Percentiles rank a stretch among this genome's conserved stretches.
These are phyloP conservation scores for Phlyctochytrium planicorne DNA, from an alignment of 192 early-diverging fungal genomes.

Conservation along the genomic window DNA sequence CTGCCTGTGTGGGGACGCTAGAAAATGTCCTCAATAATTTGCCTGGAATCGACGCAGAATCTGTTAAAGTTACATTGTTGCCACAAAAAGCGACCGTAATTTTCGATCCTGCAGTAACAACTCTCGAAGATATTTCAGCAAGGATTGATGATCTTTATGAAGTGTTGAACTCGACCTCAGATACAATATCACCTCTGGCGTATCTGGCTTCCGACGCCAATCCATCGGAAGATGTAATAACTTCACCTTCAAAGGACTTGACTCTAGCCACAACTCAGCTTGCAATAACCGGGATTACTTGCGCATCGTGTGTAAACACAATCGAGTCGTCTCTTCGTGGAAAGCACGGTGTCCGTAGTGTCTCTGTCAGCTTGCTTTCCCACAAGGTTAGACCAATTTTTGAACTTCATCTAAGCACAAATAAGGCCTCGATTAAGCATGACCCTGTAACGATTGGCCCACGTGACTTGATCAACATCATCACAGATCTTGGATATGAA, in stretches of 20 bases:
- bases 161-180: slow-evolving; percentile 26
- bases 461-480: slow-evolving; percentile 57
- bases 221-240: slow-evolving; percentile 3
- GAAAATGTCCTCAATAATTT: slow-evolving; percentile 48
- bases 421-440: slow-evolving; percentile 47
- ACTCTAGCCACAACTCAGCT: slow-evolving; percentile 24
- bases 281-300: slow-evolving; percentile 48
- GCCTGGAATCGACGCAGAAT: slow-evolving; percentile 49
- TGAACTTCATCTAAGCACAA: neutral
- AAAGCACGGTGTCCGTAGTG: slow-evolving; percentile 23
- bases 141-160: slow-evolving; percentile 76
- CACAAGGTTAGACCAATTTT: slow-evolving; percentile 8
- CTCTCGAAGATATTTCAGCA: slow-evolving; percentile 39
- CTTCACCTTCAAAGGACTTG: neutral
- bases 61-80: slow-evolving; percentile 69
- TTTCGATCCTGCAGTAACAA: slow-evolving; percentile 32
- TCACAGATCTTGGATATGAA: slow-evolving; percentile 63
- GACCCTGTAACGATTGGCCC: slow-evolving; percentile 54
- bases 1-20: slow-evolving; percentile 77
- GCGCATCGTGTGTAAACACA: slow-evolving; percentile 43
- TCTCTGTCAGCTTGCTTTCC: slow-evolving; percentile 37
- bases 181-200: slow-evolving; percentile 13
- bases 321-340: slow-evolving; percentile 30
- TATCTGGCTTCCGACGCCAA: slow-evolving; percentile 15
- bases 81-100: slow-evolving; percentile 58